Conservation (phyloP, 2,329 filamentous ascomycete genomes). For the Xylaria sp. region DNA sequence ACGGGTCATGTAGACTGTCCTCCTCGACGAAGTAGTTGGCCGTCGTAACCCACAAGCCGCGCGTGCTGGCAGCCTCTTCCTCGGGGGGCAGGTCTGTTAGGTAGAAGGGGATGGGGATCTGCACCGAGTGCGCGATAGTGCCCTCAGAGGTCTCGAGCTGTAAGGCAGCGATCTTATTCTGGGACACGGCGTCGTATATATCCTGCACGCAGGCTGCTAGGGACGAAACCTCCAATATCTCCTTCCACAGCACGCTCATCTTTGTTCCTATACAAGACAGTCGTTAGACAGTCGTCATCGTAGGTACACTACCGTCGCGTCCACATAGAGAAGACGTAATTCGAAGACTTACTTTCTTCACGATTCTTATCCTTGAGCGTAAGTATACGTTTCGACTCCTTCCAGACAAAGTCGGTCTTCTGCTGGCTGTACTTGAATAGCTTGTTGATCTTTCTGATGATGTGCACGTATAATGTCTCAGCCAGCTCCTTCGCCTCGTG, state of each 20-base stretch:
- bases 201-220: slow-evolving; percentile 85
- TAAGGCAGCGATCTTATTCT: slow-evolving; percentile 86
- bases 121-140: slow-evolving; percentile 69
- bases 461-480: slow-evolving; percentile 83
- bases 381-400: slow-evolving; percentile 86
- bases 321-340: neutral
- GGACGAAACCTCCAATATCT: slow-evolving; percentile 77
- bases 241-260: slow-evolving; percentile 75
- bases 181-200: slow-evolving; percentile 82
- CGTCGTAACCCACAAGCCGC: slow-evolving; percentile 87
- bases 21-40: slow-evolving; percentile 79
- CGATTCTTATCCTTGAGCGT: slow-evolving; percentile 83
- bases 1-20: slow-evolving; percentile 73
- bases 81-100: slow-evolving; percentile 78
- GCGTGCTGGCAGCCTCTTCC: slow-evolving; percentile 71
- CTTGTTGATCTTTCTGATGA: slow-evolving; percentile 92
- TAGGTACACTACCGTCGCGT: neutral
- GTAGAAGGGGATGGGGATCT: slow-evolving; percentile 74
- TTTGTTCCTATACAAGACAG: slow-evolving; percentile 59
- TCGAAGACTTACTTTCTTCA: slow-evolving; percentile 60
- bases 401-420: slow-evolving; percentile 89
- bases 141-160: slow-evolving; percentile 74
- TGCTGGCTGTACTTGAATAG: slow-evolving; percentile 93
- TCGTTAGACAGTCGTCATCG: slow-evolving; percentile 15
- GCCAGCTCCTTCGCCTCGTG: slow-evolving; percentile 80